Evolutionary conservation across 768 basidiomycete species (phyloP), one percentile per base, ranked within the genome.

Genomic region (Obba rivulosa): DNA sequence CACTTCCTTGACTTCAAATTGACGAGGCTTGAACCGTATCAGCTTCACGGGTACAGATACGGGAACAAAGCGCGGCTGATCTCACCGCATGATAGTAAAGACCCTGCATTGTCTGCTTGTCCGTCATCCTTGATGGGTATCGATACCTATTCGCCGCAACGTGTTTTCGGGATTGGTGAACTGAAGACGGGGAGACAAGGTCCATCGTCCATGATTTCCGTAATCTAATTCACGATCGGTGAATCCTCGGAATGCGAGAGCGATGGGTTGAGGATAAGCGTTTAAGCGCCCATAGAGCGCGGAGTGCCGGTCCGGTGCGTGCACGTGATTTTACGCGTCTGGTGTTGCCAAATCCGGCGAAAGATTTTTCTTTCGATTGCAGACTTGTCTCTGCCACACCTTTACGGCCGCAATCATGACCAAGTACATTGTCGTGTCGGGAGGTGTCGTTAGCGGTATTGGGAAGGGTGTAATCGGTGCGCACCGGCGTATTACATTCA

Each of bases 381-480:
- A 21, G 34, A 28, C 43, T 38, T n/a, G 11, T 21, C 25, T 43
- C 41, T 43, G 43, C 48, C 48, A 50, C 25, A 13, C 50, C 21
- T 25, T 13, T 31, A 31, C 54, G 14, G 11, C 49, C 38, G 46
- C n/a, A n/a, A n/a, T 43, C 31, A 93, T 93, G 88, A 92, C 89
- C 52, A 97, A 97, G 73, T 98, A 91, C 72, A 98, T 97, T 62
- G 60, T 98, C 55, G 91, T 99, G 24, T 92, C 89, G 34, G 95
- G 95, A 50, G 95, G 95, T 68, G 95, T 99, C 49, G 89, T 99
- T 64, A 95, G 92, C 61, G 95, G 95, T 46, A 99, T 99, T 61
- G 95, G 95, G 55, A 99, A 99, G 80, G 95, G 95, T 59, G 92
- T 98, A 53, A 97, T 99, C 63, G 95, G 95, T 97, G 67, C 70